These are phyloP conservation scores for Cyberlindnera xishuangbannaensis DNA, from an alignment of 805 yeast genomes.

Conservation along the genomic window DNA sequence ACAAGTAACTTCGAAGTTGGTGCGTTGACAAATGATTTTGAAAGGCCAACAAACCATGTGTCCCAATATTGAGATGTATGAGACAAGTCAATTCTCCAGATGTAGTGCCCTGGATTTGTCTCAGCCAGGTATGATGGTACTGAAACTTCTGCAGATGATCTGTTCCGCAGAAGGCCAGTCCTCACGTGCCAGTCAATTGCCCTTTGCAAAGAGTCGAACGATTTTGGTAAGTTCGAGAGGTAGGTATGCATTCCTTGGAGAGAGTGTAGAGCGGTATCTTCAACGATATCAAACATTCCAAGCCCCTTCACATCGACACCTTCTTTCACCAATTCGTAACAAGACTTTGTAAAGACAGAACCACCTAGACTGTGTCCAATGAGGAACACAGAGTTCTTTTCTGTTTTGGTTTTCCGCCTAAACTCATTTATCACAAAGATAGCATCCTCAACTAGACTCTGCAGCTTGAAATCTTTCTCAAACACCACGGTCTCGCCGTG, in stretches of 20 bases:
- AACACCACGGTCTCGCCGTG: constrained; percentile 55
- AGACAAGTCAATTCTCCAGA: constrained; percentile 63
- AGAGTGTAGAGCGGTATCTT: constrained; percentile 80
- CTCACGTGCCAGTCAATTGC: constrained; percentile 84
- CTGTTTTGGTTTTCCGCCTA: constrained; percentile 14
- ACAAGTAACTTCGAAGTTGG: constrained; percentile 65
- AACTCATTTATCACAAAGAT: constrained; percentile 40
- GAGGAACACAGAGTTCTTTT: constrained; percentile 38
- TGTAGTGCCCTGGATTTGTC: constrained; percentile 22
- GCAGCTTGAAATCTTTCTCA: constrained; percentile 36
- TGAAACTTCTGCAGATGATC: constrained; percentile 63
- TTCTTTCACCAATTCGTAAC: constrained; percentile 23
- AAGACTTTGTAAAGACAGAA: constrained; percentile 59
- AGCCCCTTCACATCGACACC: constrained; percentile 50
- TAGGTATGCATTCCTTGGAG: constrained; percentile 63
- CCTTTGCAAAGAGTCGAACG: constrained; percentile 43
- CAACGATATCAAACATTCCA: constrained; percentile 84
- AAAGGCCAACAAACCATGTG: constrained; percentile 74
- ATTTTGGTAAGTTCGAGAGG: constrained; percentile 55
- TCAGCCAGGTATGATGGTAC: constrained; percentile 59
- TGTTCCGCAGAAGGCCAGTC: constrained; percentile 44
- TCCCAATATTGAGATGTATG: constrained; percentile 69
- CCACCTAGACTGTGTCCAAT: constrained; percentile 96
- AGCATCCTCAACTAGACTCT: constrained; percentile 55
- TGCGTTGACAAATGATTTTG: constrained; percentile 43